Evolutionary conservation across 257 asterid species (phyloP), one percentile per base, ranked within the genome.

Genomic region (Solanum bukasovii): DNA sequence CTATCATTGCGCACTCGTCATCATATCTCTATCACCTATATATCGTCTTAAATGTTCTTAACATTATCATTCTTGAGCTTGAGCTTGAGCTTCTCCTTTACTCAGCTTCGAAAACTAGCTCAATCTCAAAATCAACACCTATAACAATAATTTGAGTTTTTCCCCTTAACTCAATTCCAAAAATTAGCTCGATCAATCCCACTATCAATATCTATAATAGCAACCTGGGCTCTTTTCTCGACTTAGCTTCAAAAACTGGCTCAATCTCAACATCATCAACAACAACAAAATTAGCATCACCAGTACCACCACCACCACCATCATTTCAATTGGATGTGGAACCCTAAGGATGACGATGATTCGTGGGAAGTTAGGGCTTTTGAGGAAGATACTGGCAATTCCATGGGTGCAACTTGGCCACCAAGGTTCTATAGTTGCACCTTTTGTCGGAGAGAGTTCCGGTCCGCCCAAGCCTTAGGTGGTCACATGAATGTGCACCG

Each of bases 401-500:
- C 91, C 31, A 16, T 90, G 85, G 95, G 95, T 2, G 91, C 94
- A 88, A 94, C 96, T 11, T 94, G 98, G 98, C 98, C 98, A 1
- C 98, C 98, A 1, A 92, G 95, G 71, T 93, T 93, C 27, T 94
- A 94, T 87, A 91, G 91, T 23, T 94, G 96, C 87, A 89, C 93
- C 9, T 94, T 93, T 44, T 94, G 98, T 87, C 85, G 95, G 72
- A 88, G 95, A 67, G 95, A 94, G 88, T 94, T 94, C 91, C 92
- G 94, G 59, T 94, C 98, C 6, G 96, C 98, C 46, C 96, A 94
- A 90, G 98, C 98, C 87, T 91, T 94, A 37, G 96, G 98, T 33
- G 98, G 98, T 21, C 98, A 94, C 89, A 94, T 94, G 98, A 94
- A 94, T 46, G 96, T 94, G 29, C 98, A 94, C 91, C 96, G 98